Conservation (phyloP, 805 yeast genomes). For the Suhomyces prunicola region DNA sequence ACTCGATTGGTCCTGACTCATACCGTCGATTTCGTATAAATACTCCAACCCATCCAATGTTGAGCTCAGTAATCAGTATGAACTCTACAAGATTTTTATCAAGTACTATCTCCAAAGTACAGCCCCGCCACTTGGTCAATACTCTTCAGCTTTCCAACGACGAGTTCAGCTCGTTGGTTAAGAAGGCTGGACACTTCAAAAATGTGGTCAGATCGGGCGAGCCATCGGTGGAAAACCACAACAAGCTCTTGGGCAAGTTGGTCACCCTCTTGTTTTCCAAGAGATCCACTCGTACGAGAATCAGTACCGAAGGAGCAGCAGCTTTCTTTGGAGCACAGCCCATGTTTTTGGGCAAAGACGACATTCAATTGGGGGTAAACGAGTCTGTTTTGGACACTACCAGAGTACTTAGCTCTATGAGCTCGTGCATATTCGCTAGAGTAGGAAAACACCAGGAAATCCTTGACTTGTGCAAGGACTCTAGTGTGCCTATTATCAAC, state of each 20-base stretch:
- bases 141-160: constrained; percentile 72
- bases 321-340: constrained; percentile 93
- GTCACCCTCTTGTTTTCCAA: constrained; percentile 83
- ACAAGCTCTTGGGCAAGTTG: constrained; percentile 71
- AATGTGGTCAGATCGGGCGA: constrained; percentile 55
- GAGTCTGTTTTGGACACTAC: constrained; percentile 89
- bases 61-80: not conserved
- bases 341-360: constrained; percentile 94
- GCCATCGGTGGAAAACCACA: constrained; percentile 35
- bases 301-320: constrained; percentile 93
- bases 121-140: constrained; percentile 71
- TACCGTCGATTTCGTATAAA: not conserved
- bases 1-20: constrained; percentile 10
- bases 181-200: constrained; percentile 71
- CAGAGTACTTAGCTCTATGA: constrained; percentile 89
- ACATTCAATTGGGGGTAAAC: constrained; percentile 93
- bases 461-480: constrained; percentile 68
- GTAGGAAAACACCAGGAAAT: constrained; percentile 85
- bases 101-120: constrained; percentile 2
- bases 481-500: constrained; percentile 88
- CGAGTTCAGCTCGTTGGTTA: constrained; percentile 70
- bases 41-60: not conserved
- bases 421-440: constrained; percentile 95
- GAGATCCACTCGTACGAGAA: constrained; percentile 92
- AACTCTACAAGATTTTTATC: constrained; percentile 4